These are phyloP conservation scores for Leishmania gerbilli DNA, from an alignment of 208 protist species.

Conservation along the genomic window DNA sequence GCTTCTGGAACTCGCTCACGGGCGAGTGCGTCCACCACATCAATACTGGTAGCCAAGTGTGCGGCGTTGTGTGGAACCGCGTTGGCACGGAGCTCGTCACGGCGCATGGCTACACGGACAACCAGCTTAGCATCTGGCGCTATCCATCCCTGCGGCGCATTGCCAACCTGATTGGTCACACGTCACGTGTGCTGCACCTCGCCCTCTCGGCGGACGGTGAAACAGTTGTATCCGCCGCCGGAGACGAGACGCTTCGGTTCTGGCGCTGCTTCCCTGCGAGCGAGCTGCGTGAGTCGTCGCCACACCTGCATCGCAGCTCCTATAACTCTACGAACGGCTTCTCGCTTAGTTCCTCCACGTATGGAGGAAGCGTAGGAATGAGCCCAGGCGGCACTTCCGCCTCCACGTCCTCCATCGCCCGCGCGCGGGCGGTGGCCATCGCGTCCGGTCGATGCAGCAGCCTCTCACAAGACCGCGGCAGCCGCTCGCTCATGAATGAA, in stretches of 20 bases:
- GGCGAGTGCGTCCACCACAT: constrained; percentile 94
- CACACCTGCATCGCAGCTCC: constrained; percentile 23
- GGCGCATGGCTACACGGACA: constrained; percentile 98
- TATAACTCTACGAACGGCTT: constrained; percentile 15
- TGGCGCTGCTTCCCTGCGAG: constrained; percentile 84
- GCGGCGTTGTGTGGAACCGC: constrained; percentile 95
- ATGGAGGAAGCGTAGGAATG: not conserved
- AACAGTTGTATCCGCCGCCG: constrained; percentile 97
- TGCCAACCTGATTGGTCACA: constrained; percentile 98
- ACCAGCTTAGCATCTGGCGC: constrained; percentile 99
- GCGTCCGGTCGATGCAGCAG: constrained; percentile 19
- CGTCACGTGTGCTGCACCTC: constrained; percentile 97
- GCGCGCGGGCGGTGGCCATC: constrained; percentile 2
- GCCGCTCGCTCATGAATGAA: constrained; percentile 11
- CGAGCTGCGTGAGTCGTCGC: constrained; percentile 22
- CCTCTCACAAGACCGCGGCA: constrained; percentile 8
- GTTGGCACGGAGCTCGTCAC: constrained; percentile 97
- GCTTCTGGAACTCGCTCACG: constrained; percentile 98
- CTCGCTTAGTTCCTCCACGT: constrained; percentile 7
- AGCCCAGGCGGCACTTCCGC: constrained; percentile 11
- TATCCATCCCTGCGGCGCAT: constrained; percentile 98
- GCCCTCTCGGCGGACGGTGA: constrained; percentile 97
- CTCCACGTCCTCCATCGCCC: not conserved
- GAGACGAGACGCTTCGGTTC: constrained; percentile 98
- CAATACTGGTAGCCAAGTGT: constrained; percentile 98